Evolutionary conservation across 208 protist species (phyloP).

Genomic region (Trypanosomatidae sp.): DNA sequence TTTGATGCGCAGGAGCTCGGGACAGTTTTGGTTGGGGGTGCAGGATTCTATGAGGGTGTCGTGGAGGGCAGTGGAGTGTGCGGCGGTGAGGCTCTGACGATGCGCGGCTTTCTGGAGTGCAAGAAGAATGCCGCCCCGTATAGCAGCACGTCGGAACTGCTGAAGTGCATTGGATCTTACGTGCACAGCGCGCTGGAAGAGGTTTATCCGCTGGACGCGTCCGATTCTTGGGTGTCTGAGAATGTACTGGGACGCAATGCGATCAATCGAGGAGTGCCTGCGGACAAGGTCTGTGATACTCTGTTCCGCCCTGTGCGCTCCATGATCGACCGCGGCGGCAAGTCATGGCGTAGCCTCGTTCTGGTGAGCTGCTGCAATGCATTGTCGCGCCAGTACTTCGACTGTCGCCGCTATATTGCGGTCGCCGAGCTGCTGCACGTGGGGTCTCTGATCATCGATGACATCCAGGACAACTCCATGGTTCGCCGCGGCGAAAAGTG

Average conservation of each 20-base stretch:
- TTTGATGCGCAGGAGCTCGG: slow-evolving; percentile 60
- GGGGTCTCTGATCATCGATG: slow-evolving; percentile 77
- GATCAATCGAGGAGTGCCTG: slow-evolving; percentile 9
- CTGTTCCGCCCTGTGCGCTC: slow-evolving; percentile 56
- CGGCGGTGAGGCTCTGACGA: slow-evolving; percentile 16
- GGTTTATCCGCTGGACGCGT: slow-evolving; percentile 43
- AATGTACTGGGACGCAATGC: slow-evolving; percentile 48
- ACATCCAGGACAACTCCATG: slow-evolving; percentile 73
- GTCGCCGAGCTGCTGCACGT: slow-evolving; percentile 68
- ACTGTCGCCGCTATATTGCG: slow-evolving; percentile 51
- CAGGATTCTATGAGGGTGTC: slow-evolving; percentile 56
- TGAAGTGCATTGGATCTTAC: slow-evolving; percentile 44
- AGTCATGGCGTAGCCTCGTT: slow-evolving; percentile 66
- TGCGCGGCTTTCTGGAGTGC: slow-evolving; percentile 46
- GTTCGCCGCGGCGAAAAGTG: slow-evolving; percentile 53
- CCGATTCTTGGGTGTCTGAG: slow-evolving; percentile 35
- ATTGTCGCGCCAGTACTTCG: slow-evolving; percentile 49
- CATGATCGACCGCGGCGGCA: slow-evolving; percentile 64
- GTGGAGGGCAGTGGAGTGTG: slow-evolving; percentile 32
- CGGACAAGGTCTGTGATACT: slow-evolving; percentile 41
- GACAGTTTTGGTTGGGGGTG: slow-evolving; percentile 34
- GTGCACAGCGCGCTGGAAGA: slow-evolving; percentile 27
- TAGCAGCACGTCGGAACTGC: slow-evolving; percentile 22
- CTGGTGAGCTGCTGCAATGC: slow-evolving; percentile 56
- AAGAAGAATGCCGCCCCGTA: slow-evolving; percentile 27